These are phyloP conservation scores for Elsinoe perseae DNA, from an alignment of 2,329 filamentous ascomycete species.

Conservation along the genomic window DNA sequence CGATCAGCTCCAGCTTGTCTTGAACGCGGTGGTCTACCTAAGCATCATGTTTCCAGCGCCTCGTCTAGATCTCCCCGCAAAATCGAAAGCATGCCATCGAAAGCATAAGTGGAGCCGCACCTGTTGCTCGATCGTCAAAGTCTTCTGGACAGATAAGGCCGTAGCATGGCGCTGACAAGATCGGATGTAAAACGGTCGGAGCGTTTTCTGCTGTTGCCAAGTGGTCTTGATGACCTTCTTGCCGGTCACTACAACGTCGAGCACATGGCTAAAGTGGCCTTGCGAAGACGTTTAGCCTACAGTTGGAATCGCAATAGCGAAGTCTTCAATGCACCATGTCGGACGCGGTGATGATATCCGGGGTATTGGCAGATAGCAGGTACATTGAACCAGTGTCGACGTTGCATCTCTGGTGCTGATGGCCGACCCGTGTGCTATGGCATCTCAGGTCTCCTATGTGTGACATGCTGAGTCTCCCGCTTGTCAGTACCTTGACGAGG, in stretches of 20 bases:
- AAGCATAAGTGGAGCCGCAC: not conserved
- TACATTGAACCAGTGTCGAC: not conserved
- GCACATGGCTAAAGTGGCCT: not conserved
- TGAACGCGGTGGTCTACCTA: not conserved
- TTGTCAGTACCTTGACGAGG: no score
- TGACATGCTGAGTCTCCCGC: no score
- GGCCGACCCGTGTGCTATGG: not conserved
- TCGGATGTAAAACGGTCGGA: not conserved
- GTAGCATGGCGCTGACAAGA: not conserved
- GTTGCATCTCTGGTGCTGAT: not conserved
- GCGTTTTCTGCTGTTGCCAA: constrained; percentile 5
- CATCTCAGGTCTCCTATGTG: not conserved
- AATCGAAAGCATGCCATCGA: not conserved
- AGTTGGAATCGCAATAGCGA: not conserved
- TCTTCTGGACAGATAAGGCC: not conserved
- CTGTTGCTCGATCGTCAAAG: not conserved
- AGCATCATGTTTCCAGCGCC: not conserved
- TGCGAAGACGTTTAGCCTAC: constrained; percentile 4
- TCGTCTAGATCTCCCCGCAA: not conserved
- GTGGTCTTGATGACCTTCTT: not conserved
- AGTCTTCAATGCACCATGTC: not conserved
- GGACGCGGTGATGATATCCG: not conserved
- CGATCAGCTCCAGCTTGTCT: not conserved
- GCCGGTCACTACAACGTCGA: not conserved
- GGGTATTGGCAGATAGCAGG: not conserved